Base-by-base conservation (phyloP, 371 early-diverging fungal genomes). In the Lichtheimia corymbifera region DNA sequence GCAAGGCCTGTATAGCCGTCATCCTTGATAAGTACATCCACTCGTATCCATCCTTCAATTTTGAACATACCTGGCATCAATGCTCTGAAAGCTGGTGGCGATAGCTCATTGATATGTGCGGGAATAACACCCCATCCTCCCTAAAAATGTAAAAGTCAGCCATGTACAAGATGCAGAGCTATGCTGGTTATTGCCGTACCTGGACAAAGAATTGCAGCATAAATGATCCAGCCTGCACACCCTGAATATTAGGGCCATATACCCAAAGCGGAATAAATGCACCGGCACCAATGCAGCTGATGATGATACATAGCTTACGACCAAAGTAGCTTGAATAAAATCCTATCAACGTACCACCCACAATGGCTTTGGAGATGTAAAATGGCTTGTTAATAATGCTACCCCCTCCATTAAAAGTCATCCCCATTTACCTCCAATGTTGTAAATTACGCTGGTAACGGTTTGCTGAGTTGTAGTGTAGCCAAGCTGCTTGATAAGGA, bases 251-350 rank as follows among this genome's bases (percentile, higher is more conserved):
- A 7, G 74, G 71, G 14, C 85, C 80, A 57, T 83, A 74, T 14
- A 83, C 76, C 89, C 88, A 89, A 2, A 89, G 73, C n/a, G 89
- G 87, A 44, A 91, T 82, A 62, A 89, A 82, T 41, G 78, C 80
- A 7, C 83, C 84, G 17, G 83, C 88, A 42, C 76, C 59, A 24
- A 89, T 52, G 42, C 76, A 71, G 42, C 77, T 74, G 5, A 82
- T 45, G 17, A 72, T 64, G 20, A 91, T 79, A 6, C 66, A 72
- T 13, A 82, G 72, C 5, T 85, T 77, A 15, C 90, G 86, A 18
- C 91, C 90, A 14, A 84, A 73, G 53, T 80, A 86, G 64, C 87
- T 86, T 0, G 90, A 89, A 11, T 82, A 67, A 64, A 86, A 88
- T 12, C 91, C 91, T 53, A 75, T 59, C 14, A 77, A 62, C n/a